phyloP scores from a whole-genome alignment of 345 rosid species.

The Populus davidiana region DNA sequence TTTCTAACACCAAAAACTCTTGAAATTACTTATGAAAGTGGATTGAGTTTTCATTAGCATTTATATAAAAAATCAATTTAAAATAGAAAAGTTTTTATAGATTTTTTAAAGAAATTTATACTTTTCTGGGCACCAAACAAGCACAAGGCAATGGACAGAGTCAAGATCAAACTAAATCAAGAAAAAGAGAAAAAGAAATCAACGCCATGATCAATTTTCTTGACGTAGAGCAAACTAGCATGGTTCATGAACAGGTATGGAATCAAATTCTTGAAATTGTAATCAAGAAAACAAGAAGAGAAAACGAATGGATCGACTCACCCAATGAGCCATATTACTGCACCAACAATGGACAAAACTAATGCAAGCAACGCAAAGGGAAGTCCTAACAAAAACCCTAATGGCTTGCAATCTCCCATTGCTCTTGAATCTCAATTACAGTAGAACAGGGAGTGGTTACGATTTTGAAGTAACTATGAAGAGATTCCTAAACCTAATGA shows the following conservation, averaged over 20 bases:
- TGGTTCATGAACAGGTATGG: too few species aligned
- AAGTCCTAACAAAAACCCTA: slow-evolving; percentile 31
- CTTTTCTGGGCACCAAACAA: neutral
- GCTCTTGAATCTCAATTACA: neutral
- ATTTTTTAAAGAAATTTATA: neutral
- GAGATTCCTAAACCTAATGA: neutral
- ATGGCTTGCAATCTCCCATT: slow-evolving; percentile 35
- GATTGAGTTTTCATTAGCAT: too few species aligned
- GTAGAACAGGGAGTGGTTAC: neutral
- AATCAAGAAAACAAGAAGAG: neutral
- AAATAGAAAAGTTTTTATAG: too few species aligned
- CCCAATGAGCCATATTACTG: slow-evolving; percentile 32
- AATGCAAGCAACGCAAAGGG: slow-evolving; percentile 34
- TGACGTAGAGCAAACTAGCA: neutral
- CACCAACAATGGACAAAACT: slow-evolving; percentile 26
- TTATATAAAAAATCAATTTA: too few species aligned
- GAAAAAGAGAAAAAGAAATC: too few species aligned
- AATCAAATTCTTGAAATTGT: neutral
- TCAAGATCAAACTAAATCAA: too few species aligned
- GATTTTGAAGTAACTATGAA: neutral
- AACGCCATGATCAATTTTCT: neutral
- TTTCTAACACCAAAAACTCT: too few species aligned
- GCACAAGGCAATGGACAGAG: too few species aligned
- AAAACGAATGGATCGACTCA: neutral
- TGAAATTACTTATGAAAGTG: too few species aligned